A percentile compares a stretch with the other conserved stretches of the same genome.
These are phyloP conservation scores for Phytopythium delawarense DNA, from an alignment of 352 stramenopile genomes.

Conservation along the genomic window DNA sequence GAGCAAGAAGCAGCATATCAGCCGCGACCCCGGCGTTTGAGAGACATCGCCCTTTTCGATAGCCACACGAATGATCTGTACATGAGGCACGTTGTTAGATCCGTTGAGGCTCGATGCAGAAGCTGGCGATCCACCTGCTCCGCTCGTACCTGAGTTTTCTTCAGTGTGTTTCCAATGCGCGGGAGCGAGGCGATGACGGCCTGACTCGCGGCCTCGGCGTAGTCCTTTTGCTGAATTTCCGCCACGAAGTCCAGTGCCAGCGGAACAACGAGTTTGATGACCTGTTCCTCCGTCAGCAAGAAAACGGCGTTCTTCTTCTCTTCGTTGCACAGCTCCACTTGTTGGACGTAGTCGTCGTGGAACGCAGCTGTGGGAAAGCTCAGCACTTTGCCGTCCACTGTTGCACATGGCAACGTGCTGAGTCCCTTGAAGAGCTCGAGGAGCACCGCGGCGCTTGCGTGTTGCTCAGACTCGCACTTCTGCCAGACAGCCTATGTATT, in stretches of 20 bases:
- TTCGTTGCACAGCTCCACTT: conserved; percentile 37
- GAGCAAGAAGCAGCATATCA: conserved; percentile 75
- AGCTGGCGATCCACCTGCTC: not conserved
- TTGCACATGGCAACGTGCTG: conserved; percentile 47
- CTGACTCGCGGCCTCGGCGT: conserved; percentile 59
- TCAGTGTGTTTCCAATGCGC: conserved; percentile 48
- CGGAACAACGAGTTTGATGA: conserved; percentile 66
- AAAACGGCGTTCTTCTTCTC: conserved; percentile 64
- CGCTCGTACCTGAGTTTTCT: conserved; percentile 63
- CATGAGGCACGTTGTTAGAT: not conserved
- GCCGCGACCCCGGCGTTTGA: conserved; percentile 63
- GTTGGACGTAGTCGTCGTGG: conserved; percentile 57
- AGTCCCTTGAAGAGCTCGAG: conserved; percentile 63
- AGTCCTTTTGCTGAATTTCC: conserved; percentile 79
- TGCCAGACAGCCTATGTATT: conserved; percentile 49
- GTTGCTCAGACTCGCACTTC: conserved; percentile 53
- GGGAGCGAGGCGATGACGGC: conserved; percentile 53
- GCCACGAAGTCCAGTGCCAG: conserved; percentile 66
- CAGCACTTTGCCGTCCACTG: conserved; percentile 69
- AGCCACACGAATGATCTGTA: conserved; percentile 72
- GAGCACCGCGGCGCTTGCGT: conserved; percentile 35
- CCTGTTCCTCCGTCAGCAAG: conserved; percentile 71
- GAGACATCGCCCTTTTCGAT: conserved; percentile 85
- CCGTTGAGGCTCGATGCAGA: not conserved
- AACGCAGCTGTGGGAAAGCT: conserved; percentile 48